These are phyloP conservation scores for Simmondsia chinensis DNA, from an alignment of 148 eudicot genomes.

Conservation along the genomic window DNA sequence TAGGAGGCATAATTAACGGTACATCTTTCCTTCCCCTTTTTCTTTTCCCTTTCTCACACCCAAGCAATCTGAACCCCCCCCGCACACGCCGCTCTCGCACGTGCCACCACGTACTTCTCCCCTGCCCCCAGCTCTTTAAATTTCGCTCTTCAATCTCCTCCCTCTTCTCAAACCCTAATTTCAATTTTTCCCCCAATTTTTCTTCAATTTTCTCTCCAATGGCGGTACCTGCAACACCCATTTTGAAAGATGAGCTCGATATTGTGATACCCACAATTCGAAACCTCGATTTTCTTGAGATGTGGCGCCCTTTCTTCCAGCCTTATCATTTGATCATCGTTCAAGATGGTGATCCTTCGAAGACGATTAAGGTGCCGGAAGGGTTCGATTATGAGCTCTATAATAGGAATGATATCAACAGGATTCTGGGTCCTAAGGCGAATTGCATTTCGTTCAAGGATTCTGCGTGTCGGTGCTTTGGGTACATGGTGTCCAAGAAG, in stretches of 20 bases:
- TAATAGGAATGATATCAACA: conserved; percentile 32
- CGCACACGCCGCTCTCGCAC: conserved; percentile 16
- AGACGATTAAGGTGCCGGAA: conserved; percentile 21
- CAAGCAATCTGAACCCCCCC: not conserved
- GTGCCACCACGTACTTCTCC: conserved; percentile 2
- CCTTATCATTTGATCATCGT: conserved; percentile 34
- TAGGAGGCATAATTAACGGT: too few relatives aligned
- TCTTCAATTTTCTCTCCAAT: not conserved
- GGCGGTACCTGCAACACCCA: conserved; percentile 15
- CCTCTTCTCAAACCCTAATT: not conserved
- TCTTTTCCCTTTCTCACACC: not conserved
- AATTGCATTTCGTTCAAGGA: conserved; percentile 39
- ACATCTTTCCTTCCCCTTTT: not conserved
- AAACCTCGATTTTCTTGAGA: too few relatives aligned
- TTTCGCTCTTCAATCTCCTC: not conserved
- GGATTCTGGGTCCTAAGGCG: conserved; percentile 34
- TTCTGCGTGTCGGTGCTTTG: conserved; percentile 38
- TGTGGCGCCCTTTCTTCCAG: conserved; percentile 37
- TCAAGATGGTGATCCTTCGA: conserved; percentile 38
- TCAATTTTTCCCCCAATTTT: not conserved
- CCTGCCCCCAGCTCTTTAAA: conserved; percentile 7
- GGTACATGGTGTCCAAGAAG: conserved; percentile 41
- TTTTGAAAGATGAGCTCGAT: too few relatives aligned
- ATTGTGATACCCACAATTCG: too few relatives aligned
- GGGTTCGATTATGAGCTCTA: conserved; percentile 40